Percentiles rank a stretch among this genome's conserved stretches.
Evolutionary conservation across 306 rosid genomes (phyloP).

Genomic region (Glycyrrhiza uralensis): DNA sequence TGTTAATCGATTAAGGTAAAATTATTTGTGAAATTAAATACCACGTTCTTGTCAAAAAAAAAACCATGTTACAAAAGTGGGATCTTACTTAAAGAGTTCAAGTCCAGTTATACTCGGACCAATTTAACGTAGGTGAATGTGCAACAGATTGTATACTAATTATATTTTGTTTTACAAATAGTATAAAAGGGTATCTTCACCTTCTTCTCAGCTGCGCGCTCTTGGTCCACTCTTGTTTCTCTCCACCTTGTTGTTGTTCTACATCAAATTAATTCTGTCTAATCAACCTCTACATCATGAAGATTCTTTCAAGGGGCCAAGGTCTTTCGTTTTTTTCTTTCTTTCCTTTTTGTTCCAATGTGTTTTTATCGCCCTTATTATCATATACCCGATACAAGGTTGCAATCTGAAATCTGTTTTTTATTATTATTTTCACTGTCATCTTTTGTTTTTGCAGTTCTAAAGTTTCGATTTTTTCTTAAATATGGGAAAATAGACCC

Average conservation of each 20-base stretch:
- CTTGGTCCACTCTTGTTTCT: neutral
- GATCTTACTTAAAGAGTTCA: no score
- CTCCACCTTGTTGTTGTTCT: neutral
- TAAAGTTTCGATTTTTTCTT: conserved; percentile 31
- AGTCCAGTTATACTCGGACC: no score
- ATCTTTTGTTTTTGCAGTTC: conserved; percentile 37
- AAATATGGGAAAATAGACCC: conserved; percentile 27
- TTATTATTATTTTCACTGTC: neutral
- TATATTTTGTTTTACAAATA: neutral
- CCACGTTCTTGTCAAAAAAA: neutral
- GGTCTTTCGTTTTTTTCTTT: conserved; percentile 32
- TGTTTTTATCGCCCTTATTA: neutral
- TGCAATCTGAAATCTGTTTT: conserved; percentile 4
- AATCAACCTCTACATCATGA: conserved; percentile 36
- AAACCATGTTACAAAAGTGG: no score
- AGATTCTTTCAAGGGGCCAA: conserved; percentile 44
- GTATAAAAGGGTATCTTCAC: neutral
- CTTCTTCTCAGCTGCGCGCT: neutral
- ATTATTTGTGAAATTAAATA: neutral
- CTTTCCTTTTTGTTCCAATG: neutral
- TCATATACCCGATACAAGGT: neutral
- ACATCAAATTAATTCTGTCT: neutral
- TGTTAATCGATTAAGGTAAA: neutral
- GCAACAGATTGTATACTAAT: neutral
- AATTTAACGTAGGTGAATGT: no score